Conservation (phyloP, 2,329 filamentous ascomycete genomes). For the Pseudohalonectria lignicola region DNA sequence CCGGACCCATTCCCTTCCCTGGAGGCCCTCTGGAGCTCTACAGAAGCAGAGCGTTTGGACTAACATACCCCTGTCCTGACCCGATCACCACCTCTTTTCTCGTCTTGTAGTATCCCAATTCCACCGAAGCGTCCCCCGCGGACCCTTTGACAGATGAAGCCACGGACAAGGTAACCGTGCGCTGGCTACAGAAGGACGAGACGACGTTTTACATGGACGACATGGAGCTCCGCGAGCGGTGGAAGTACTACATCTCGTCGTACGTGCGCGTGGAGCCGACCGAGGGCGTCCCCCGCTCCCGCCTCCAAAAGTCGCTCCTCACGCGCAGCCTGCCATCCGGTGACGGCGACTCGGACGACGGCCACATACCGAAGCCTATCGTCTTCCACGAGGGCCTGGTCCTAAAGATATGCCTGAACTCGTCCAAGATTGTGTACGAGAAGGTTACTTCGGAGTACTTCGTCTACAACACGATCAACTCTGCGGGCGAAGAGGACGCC, state of each 20-base stretch:
- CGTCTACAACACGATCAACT: slow-evolving; percentile 58
- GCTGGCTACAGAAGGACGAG: slow-evolving; percentile 57
- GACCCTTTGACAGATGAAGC: too few relatives aligned
- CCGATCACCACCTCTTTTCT: too few relatives aligned
- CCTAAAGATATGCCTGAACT: slow-evolving; percentile 66
- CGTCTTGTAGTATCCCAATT: slow-evolving; percentile 62
- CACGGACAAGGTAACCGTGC: too few relatives aligned
- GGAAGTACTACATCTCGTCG: slow-evolving; percentile 93
- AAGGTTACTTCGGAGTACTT: slow-evolving; percentile 60
- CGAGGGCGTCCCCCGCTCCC: slow-evolving; percentile 58
- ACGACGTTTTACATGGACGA: slow-evolving; percentile 82
- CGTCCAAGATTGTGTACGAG: slow-evolving; percentile 69
- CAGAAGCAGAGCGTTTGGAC: too few relatives aligned
- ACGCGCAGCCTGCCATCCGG: slow-evolving; percentile 58
- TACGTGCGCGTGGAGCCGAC: slow-evolving; percentile 85
- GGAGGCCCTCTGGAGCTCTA: slow-evolving; percentile 9
- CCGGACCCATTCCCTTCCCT: slow-evolving; percentile 2
- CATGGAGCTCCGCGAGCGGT: slow-evolving; percentile 69
- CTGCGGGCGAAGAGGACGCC: slow-evolving; percentile 51
- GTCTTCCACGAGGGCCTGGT: slow-evolving; percentile 57
- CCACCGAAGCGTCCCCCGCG: slow-evolving; percentile 55
- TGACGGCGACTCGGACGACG: slow-evolving; percentile 53
- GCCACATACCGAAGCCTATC: slow-evolving; percentile 48
- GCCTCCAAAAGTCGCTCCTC: slow-evolving; percentile 58
- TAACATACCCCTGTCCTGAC: too few relatives aligned